Evolutionary conservation across 768 basidiomycete species (phyloP).

Genomic region (Russula griseocarnosa): DNA sequence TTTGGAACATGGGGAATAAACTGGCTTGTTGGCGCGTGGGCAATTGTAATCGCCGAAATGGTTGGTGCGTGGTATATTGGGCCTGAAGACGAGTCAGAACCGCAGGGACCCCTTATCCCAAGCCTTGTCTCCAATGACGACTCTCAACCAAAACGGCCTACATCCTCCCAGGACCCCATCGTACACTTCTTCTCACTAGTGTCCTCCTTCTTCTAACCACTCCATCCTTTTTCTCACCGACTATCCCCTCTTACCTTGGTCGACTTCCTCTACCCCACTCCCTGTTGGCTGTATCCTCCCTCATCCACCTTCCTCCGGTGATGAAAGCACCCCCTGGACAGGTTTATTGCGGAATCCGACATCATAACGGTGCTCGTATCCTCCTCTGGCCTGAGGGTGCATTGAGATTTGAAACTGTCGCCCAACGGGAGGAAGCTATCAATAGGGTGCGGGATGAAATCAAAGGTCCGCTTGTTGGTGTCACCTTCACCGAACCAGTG

Average conservation of each 20-base stretch:
- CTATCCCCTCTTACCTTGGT: slow-evolving; percentile 39
- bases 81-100: slow-evolving; percentile 45
- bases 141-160: slow-evolving; percentile 5
- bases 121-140: slow-evolving; percentile 18
- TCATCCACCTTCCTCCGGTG: slow-evolving; percentile 40
- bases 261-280: slow-evolving; percentile 49
- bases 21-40: slow-evolving; percentile 76
- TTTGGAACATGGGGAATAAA: slow-evolving; percentile 61
- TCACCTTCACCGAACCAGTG: slow-evolving; percentile 66
- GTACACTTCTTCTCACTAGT: slow-evolving; percentile 38
- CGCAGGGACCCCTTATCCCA: slow-evolving; percentile 22
- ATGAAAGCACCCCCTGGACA: slow-evolving; percentile 45
- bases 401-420: slow-evolving; percentile 52
- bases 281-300: slow-evolving; percentile 69
- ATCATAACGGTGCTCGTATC: slow-evolving; percentile 47
- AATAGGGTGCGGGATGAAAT: slow-evolving; percentile 38
- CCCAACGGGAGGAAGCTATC: slow-evolving; percentile 51
- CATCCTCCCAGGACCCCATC: slow-evolving; percentile 25
- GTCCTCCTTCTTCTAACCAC: slow-evolving; percentile 46
- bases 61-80: slow-evolving; percentile 58
- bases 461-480: slow-evolving; percentile 51
- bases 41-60: slow-evolving; percentile 55
- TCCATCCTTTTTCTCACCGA: slow-evolving; percentile 50
- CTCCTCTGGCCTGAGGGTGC: slow-evolving; percentile 82
- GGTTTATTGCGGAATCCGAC: slow-evolving; percentile 59